Percentiles rank a stretch among this genome's conserved stretches.
These are phyloP conservation scores for Passalora sequoiae DNA, from an alignment of 2,329 filamentous ascomycete species.

Conservation along the genomic window DNA sequence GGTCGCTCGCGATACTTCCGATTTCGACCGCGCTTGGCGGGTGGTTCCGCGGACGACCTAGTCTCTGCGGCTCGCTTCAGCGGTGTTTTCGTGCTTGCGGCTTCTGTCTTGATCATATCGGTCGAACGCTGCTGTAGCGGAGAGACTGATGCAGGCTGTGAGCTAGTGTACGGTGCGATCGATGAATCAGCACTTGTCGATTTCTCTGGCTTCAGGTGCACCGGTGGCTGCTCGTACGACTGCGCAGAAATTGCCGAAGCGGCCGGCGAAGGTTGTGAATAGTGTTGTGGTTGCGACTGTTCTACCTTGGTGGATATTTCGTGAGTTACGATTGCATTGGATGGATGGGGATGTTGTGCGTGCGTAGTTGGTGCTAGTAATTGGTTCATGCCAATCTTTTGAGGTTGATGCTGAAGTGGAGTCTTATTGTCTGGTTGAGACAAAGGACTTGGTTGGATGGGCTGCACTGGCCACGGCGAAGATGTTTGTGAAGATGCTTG, in stretches of 20 bases:
- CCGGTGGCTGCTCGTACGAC: slow-evolving; percentile 1
- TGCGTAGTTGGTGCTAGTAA: slow-evolving; percentile 27
- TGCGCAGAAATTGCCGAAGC: slow-evolving; percentile 1
- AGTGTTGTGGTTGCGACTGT: neutral
- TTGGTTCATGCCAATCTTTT: slow-evolving; percentile 30
- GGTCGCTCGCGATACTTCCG: slow-evolving; percentile 31
- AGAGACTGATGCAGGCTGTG: neutral
- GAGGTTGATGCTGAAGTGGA: slow-evolving; percentile 24
- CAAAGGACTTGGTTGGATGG: slow-evolving; percentile 19
- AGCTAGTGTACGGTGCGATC: neutral
- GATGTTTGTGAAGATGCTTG: slow-evolving; percentile 19
- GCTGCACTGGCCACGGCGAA: slow-evolving; percentile 10
- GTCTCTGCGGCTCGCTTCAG: slow-evolving; percentile 28
- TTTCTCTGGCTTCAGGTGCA: slow-evolving; percentile 1
- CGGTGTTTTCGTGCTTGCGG: slow-evolving; percentile 4
- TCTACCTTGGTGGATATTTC: neutral
- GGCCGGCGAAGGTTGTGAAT: slow-evolving; percentile 1
- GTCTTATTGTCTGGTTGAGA: slow-evolving; percentile 19
- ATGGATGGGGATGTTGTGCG: slow-evolving; percentile 7
- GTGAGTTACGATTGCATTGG: slow-evolving; percentile 2
- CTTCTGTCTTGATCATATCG: neutral
- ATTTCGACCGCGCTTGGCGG: slow-evolving; percentile 26
- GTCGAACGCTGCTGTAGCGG: neutral
- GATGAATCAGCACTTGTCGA: neutral
- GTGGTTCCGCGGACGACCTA: slow-evolving; percentile 19